A percentile compares a stretch with the other conserved stretches of the same genome.
phyloP scores from a whole-genome alignment of 768 basidiomycete species.

The Lactifluus subvellereus region DNA sequence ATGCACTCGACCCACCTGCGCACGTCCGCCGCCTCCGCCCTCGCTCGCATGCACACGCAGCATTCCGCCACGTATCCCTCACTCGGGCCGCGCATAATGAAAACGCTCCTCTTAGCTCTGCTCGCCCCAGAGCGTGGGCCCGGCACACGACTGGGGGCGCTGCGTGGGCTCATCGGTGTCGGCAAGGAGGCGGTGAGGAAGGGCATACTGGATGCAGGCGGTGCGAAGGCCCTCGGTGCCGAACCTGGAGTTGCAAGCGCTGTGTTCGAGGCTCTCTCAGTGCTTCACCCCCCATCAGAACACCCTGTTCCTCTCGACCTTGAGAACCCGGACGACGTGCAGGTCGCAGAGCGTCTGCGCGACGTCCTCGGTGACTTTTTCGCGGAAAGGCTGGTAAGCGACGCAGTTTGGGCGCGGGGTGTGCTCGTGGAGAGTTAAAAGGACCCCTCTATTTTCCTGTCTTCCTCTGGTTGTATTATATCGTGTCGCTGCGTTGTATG shows the following conservation, averaged over 20 bases:
- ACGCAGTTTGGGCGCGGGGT: constrained; percentile 60
- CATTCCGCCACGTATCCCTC: constrained; percentile 88
- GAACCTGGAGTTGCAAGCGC: constrained; percentile 53
- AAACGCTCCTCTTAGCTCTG: constrained; percentile 85
- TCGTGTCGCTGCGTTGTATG: constrained; percentile 7
- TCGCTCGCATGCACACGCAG: constrained; percentile 73
- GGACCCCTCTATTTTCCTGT: background rate
- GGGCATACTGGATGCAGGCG: constrained; percentile 75
- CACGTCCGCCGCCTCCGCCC: constrained; percentile 73
- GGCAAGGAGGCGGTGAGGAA: constrained; percentile 82
- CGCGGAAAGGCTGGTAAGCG: constrained; percentile 46
- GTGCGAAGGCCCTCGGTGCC: constrained; percentile 65
- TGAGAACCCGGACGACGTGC: constrained; percentile 43
- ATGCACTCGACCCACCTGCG: constrained; percentile 68
- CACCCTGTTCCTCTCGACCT: constrained; percentile 54
- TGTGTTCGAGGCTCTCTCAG: constrained; percentile 59
- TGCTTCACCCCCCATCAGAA: constrained; percentile 52
- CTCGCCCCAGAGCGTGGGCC: constrained; percentile 63
- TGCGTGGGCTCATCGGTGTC: constrained; percentile 79
- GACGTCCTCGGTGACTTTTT: constrained; percentile 60
- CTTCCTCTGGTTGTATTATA: constrained; percentile 8
- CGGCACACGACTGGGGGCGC: constrained; percentile 85
- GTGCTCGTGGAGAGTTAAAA: constrained; percentile 36
- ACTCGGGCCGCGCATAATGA: constrained; percentile 84
- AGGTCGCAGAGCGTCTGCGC: constrained; percentile 41